Base-by-base conservation (phyloP, 225 moss, liverwort and hornwort species). In the Physcomitrium patens region DNA sequence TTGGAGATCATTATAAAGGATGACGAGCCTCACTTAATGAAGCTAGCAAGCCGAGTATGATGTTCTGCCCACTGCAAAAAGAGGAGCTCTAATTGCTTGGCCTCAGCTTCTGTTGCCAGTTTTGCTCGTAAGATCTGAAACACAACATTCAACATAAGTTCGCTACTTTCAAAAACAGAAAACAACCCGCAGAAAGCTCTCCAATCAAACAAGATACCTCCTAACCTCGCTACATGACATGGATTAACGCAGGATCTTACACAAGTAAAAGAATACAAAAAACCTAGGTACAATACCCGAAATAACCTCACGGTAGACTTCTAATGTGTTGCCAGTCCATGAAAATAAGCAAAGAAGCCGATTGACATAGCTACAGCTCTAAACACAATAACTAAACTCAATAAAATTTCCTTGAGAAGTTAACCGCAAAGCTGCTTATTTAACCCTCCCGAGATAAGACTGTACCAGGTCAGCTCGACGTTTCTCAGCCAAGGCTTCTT, bases 11-110 rank as follows among this genome's bases (percentile, higher is more conserved):
- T 83, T 76, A 66, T 60, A 84, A 67, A 14, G 15, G 28, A 20
- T 31, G 43, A 31, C 60, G 70, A 26, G 64, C 44, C 58, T 76
- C 60, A 85, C 85, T 76, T 76, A 62, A 85, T 81, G 76, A 89
- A 88, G 5, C 82, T 71, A 70, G 68, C 76, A 7, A 88, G 78
- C 22, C 84, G 82, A 9, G 80, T 80, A 37, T 91, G 88, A 68
- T 91, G 91, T 73, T 91, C 88, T 11, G 88, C 80, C 91, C 88
- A 91, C 28, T 91, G 88, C 31, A 91, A 76, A 46, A 86, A 79
- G 43, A 91, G 64, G 58, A 91, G 69, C 58, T 91, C 88, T 41
- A 88, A 60, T 69, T 91, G 88, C 79, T 91, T 91, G 42, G 84
- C 91, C 74, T 91, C 88, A 19, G 86, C 82, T 77, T 91, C 86